A percentile compares a stretch with the other conserved stretches of the same genome.
Evolutionary conservation across 306 rosid species (phyloP).

Genomic region (Senna tora): DNA sequence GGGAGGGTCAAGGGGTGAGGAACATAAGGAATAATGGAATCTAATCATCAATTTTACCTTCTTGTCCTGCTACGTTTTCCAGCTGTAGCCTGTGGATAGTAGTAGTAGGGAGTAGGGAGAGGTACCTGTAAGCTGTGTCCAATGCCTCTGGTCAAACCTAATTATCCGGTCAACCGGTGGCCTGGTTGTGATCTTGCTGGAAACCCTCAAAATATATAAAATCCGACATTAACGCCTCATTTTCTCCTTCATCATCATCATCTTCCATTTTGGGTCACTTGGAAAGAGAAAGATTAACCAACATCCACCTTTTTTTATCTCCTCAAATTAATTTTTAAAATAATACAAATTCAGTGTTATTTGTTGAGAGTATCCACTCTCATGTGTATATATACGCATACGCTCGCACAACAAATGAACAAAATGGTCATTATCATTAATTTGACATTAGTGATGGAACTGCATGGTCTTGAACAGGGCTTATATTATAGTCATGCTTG

Average conservation of each 20-base stretch:
- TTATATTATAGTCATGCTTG: no score
- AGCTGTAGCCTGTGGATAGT: conserved; percentile 48
- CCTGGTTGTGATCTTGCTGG: conserved; percentile 57
- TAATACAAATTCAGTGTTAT: no score
- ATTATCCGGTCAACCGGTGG: conserved; percentile 49
- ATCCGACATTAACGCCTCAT: conserved; percentile 52
- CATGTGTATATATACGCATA: no score
- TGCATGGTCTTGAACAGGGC: no score
- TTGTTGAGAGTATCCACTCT: no score
- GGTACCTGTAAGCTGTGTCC: conserved; percentile 8
- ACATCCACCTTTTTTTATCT: no score
- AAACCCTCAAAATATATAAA: conserved; percentile 1
- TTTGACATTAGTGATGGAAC: no score
- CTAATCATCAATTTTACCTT: conserved; percentile 69
- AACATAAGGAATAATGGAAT: conserved; percentile 79
- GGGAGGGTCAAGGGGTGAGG: conserved; percentile 38
- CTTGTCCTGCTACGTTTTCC: conserved; percentile 73
- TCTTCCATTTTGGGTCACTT: neutral
- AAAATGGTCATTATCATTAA: no score
- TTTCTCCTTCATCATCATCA: conserved; percentile 18
- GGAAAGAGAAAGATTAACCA: neutral
- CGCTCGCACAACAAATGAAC: neutral
- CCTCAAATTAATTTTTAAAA: no score
- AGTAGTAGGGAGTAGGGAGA: no score
- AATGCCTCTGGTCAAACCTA: conserved; percentile 50